Evolutionary conservation across 352 stramenopile species (phyloP).

Genomic region (Pythium plurisporium): DNA sequence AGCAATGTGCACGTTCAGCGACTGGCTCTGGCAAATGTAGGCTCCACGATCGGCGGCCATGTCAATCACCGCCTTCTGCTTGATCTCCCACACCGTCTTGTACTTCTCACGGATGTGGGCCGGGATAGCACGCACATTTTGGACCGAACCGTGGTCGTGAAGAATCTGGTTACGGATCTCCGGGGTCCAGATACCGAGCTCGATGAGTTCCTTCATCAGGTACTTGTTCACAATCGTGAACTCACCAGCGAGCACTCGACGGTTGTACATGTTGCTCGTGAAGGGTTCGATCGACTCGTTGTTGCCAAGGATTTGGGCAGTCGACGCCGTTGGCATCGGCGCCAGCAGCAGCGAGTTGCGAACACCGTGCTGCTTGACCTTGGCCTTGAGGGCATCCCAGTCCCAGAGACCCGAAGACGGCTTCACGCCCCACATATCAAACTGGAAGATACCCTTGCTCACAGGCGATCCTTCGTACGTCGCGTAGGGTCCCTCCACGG

Average conservation of each 20-base stretch:
- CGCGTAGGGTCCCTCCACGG: constrained; percentile 93
- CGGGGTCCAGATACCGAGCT: constrained; percentile 94
- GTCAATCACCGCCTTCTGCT: constrained; percentile 96
- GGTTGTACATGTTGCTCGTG: constrained; percentile 99
- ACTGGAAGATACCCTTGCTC: constrained; percentile 97
- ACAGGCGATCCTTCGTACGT: constrained; percentile 96
- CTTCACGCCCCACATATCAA: constrained; percentile 98
- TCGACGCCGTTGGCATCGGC: constrained; percentile 99
- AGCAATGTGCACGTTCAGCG: constrained; percentile 98
- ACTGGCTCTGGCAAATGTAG: constrained; percentile 98
- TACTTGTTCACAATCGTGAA: constrained; percentile 99
- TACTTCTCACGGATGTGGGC: constrained; percentile 93
- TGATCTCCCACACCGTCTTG: constrained; percentile 99
- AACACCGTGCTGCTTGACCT: constrained; percentile 94
- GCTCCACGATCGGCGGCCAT: constrained; percentile 97
- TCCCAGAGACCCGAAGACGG: constrained; percentile 92
- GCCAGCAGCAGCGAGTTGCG: constrained; percentile 99
- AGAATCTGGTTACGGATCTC: constrained; percentile 98
- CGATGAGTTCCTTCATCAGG: constrained; percentile 96
- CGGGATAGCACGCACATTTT: constrained; percentile 87
- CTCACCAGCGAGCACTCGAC: constrained; percentile 97
- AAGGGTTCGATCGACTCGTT: constrained; percentile 99
- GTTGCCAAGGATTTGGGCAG: constrained; percentile 98
- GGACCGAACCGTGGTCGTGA: constrained; percentile 94
- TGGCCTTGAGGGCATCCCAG: constrained; percentile 92